Conservation (phyloP, 495 filamentous ascomycete species). For the Hypoxylon trugodes region DNA sequence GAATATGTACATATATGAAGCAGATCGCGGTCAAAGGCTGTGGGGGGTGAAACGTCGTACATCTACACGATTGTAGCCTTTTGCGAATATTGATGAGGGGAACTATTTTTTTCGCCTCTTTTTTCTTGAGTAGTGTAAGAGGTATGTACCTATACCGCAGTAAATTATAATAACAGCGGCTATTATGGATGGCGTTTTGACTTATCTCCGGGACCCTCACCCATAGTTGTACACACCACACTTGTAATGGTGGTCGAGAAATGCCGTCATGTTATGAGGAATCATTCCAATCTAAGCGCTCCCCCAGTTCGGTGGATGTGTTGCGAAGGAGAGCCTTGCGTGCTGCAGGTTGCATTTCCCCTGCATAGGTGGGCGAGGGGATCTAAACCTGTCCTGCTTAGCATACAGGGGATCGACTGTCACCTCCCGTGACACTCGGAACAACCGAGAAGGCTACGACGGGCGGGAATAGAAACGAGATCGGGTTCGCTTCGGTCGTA, state of each 20-base stretch:
- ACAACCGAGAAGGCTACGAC: slow-evolving; percentile 26
- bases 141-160: not conserved
- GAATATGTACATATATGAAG: slow-evolving; percentile 10
- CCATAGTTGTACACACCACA: too few relatives aligned
- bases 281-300: slow-evolving; percentile 11
- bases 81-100: not conserved
- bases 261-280: slow-evolving; percentile 6
- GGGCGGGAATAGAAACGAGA: slow-evolving; percentile 26
- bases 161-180: too few relatives aligned
- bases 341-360: slow-evolving; percentile 30
- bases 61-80: slow-evolving; percentile 2
- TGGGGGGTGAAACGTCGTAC: slow-evolving; percentile 32
- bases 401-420: slow-evolving; percentile 12
- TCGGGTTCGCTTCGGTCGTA: slow-evolving; percentile 4
- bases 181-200: too few relatives aligned
- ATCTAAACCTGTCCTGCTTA: slow-evolving; percentile 11
- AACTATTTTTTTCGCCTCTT: not conserved
- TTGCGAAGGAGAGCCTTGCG: slow-evolving; percentile 29
- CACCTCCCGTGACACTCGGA: slow-evolving; percentile 33
- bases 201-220: too few relatives aligned
- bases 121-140: not conserved
- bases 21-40: slow-evolving; percentile 25
- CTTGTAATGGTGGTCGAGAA: not conserved
- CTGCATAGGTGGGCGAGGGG: slow-evolving; percentile 18
- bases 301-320: slow-evolving; percentile 26